A percentile compares a stretch with the other conserved stretches of the same genome.
Evolutionary conservation across 2,329 filamentous ascomycete genomes (phyloP).

Genomic region (Venturia effusa): DNA sequence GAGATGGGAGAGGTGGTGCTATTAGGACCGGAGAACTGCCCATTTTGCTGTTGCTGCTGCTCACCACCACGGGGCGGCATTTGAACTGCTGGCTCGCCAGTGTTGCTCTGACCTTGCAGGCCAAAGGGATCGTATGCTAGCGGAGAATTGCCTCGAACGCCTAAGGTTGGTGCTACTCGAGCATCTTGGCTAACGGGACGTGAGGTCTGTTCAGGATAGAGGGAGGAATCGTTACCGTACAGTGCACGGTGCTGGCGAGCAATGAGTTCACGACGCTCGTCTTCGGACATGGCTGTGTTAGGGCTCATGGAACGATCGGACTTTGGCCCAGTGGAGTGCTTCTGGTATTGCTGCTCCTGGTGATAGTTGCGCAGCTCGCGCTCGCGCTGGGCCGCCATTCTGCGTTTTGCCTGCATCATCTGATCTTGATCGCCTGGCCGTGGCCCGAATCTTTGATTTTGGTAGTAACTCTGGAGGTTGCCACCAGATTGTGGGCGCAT

Average conservation of each 20-base stretch:
- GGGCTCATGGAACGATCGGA: slow-evolving; percentile 79
- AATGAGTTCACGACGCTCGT: slow-evolving; percentile 91
- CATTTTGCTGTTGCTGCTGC: slow-evolving; percentile 33
- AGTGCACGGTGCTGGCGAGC: slow-evolving; percentile 89
- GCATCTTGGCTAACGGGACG: slow-evolving; percentile 52
- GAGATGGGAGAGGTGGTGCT: slow-evolving; percentile 78
- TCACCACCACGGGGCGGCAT: slow-evolving; percentile 31
- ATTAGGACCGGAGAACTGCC: slow-evolving; percentile 59
- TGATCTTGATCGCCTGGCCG: slow-evolving; percentile 90
- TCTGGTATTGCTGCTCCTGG: slow-evolving; percentile 99
- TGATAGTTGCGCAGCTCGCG: slow-evolving; percentile 99
- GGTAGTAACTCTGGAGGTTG: slow-evolving; percentile 89
- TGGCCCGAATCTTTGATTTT: slow-evolving; percentile 77
- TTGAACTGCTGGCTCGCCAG: slow-evolving; percentile 42
- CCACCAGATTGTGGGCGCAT: slow-evolving; percentile 62
- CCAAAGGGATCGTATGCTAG: slow-evolving; percentile 64
- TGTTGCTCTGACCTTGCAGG: slow-evolving; percentile 39
- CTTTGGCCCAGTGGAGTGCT: slow-evolving; percentile 74
- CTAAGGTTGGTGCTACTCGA: slow-evolving; percentile 46
- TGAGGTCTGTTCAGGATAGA: slow-evolving; percentile 54
- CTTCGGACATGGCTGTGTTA: slow-evolving; percentile 74
- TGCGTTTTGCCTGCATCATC: slow-evolving; percentile 97
- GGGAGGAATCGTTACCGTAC: slow-evolving; percentile 64
- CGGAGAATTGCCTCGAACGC: slow-evolving; percentile 66
- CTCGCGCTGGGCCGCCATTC: slow-evolving; percentile 98